Percentiles rank a stretch among this genome's conserved stretches.
Evolutionary conservation across 345 rosid species (phyloP).

Genomic region (Turnera subulata): DNA sequence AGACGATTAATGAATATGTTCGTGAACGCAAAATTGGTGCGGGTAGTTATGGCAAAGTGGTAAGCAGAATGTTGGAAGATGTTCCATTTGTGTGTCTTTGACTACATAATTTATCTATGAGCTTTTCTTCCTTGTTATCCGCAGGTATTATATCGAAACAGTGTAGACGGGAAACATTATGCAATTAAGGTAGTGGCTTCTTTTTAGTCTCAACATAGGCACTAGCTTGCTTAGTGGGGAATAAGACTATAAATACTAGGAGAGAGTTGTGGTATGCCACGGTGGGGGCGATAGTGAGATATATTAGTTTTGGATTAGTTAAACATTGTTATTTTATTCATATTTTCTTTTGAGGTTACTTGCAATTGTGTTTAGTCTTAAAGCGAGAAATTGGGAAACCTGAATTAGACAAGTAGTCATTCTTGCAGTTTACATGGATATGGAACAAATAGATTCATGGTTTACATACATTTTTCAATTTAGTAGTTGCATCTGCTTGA

Average conservation of each 20-base stretch:
- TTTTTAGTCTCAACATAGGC: slow-evolving; percentile 3
- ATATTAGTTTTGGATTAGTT: neutral
- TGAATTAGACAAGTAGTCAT: neutral
- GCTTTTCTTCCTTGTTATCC: slow-evolving; percentile 17
- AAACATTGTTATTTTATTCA: neutral
- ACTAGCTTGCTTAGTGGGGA: slow-evolving; percentile 6
- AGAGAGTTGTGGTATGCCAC: neutral
- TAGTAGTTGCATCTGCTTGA: no score
- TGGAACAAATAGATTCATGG: neutral
- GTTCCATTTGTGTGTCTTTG: slow-evolving; percentile 1
- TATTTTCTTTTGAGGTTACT: neutral
- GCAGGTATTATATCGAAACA: slow-evolving; percentile 84
- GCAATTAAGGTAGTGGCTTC: slow-evolving; percentile 80
- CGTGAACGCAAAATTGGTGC: slow-evolving; percentile 79
- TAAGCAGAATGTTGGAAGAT: slow-evolving; percentile 31
- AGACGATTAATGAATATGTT: slow-evolving; percentile 86
- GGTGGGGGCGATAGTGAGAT: neutral
- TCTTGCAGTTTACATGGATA: neutral
- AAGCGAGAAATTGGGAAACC: neutral
- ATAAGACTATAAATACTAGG: neutral
- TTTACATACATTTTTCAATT: neutral
- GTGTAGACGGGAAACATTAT: slow-evolving; percentile 67
- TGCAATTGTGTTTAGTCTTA: neutral
- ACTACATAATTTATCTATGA: slow-evolving; percentile 3
- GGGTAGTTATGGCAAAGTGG: slow-evolving; percentile 99